Conservation (phyloP, 352 stramenopile species). For the Phytophthora nicotianae region DNA sequence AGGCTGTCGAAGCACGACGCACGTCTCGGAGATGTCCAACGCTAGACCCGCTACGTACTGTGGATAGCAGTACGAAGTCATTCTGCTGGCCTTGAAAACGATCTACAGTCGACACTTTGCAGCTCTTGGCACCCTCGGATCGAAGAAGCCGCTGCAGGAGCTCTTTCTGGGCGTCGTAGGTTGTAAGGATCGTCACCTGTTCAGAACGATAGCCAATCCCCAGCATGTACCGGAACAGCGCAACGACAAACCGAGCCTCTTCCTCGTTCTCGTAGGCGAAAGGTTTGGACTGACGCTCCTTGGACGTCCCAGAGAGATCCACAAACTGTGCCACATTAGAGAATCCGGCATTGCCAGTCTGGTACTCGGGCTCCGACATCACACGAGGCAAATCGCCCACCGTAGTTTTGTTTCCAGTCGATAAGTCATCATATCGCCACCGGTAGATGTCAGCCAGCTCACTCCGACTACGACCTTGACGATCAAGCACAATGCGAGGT, state of each 20-base stretch:
- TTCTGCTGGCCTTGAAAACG: constrained; percentile 96
- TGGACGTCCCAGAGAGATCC: constrained; percentile 60
- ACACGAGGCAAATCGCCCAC: constrained; percentile 38
- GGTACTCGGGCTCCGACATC: constrained; percentile 29
- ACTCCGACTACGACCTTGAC: constrained; percentile 88
- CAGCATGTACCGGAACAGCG: constrained; percentile 93
- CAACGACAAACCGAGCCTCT: constrained; percentile 95
- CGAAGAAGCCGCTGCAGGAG: constrained; percentile 91
- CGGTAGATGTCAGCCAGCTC: constrained; percentile 90
- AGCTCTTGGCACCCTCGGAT: constrained; percentile 24
- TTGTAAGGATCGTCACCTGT: constrained; percentile 94
- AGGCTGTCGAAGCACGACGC: constrained; percentile 90
- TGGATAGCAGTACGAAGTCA: constrained; percentile 94
- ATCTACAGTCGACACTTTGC: constrained; percentile 92
- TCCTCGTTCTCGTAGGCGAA: constrained; percentile 95
- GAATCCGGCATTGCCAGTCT: constrained; percentile 90
- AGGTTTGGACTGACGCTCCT: constrained; percentile 74
- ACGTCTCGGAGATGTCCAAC: constrained; percentile 94
- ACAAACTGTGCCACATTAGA: constrained; percentile 91
- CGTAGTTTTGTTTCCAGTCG: constrained; percentile 12
- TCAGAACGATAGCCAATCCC: constrained; percentile 91
- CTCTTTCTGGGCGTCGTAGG: constrained; percentile 95
- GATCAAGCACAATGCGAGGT: constrained; percentile 90
- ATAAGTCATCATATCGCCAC: constrained; percentile 66
- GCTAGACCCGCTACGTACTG: constrained; percentile 87